Evolutionary conservation across 2,329 filamentous ascomycete species (phyloP), one percentile per base, ranked within the genome.

Genomic region (Bipolaris gigantea): DNA sequence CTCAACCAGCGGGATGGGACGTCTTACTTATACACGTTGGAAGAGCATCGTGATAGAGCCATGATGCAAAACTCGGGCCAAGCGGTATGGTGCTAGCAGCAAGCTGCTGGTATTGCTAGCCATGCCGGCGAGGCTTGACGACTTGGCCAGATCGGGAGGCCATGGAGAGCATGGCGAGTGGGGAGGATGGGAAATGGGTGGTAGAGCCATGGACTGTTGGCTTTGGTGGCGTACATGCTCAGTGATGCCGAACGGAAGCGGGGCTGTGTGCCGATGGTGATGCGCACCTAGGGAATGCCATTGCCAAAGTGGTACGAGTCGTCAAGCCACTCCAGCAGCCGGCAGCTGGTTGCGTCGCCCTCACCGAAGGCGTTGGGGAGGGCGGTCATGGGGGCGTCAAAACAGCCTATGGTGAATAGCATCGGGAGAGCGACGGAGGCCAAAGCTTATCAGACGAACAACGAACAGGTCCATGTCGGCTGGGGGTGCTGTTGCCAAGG

Each of bases 361-460:
- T 33, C 48, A 39, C 48, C 52, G 48, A 55, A 46, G 32, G 36
- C 27, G n/a, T 40, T 21, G 43, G 16, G 35, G 23, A 41, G n/a
- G 19, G 36, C 13, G 27, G 41, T n/a, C 40, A 41, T 43, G 39
- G 33, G 33, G 21, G 27, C 27, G 27, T 13, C 27, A 11, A 30
- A 11, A 5, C 11, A 34, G 19, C 21, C 15, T 21, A 25, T 36
- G 42, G 33, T 49, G 44, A 61, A 61, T 61, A 62, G 60, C 36
- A 47, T 55, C 53, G 58, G 58, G 60, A 62, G 58, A 57, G 58
- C 53, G 50, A 50, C 56, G 53, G 53, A 61, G 48, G 53, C 48
- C 50, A 53, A 59, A 55, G 55, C 55, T 61, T 61, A 45, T 57
- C 42, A 27, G 38, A 42, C 53, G 41, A 51, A 51, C 54, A 49